Conservation (phyloP, 2,329 filamentous ascomycete species). For the Colletotrichum ledebouriae region DNA sequence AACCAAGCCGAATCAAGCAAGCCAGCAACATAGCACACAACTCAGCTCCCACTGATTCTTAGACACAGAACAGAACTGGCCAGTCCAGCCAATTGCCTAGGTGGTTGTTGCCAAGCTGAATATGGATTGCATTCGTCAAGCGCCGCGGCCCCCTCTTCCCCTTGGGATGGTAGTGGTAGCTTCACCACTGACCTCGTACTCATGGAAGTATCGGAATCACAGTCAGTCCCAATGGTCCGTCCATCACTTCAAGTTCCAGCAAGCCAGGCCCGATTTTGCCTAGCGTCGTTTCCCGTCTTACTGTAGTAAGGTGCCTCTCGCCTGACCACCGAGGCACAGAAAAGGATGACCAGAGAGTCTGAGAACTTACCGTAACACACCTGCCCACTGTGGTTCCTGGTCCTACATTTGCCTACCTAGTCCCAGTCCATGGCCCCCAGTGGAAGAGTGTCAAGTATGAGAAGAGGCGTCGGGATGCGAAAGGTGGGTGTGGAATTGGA, state of each 20-base stretch:
- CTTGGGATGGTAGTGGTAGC: no score
- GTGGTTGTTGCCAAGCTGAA: no score
- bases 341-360: background rate
- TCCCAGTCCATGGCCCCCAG: slow-evolving; percentile 4
- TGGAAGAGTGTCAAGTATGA: background rate
- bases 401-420: background rate
- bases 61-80: slow-evolving; percentile 28
- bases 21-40: background rate
- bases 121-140: no score
- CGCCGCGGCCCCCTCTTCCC: no score
- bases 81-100: slow-evolving; percentile 8
- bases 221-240: no score
- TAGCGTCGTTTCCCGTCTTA: no score
- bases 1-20: slow-evolving; percentile 1
- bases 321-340: background rate
- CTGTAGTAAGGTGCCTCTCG: background rate
- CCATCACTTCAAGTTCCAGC: background rate
- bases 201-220: no score
- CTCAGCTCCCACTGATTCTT: background rate
- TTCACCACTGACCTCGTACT: no score
- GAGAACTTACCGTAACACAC: background rate
- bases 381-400: slow-evolving; percentile 20
- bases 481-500: slow-evolving; percentile 13
- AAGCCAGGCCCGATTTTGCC: background rate
- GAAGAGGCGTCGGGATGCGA: slow-evolving; percentile 4